A percentile compares a stretch with the other conserved stretches of the same genome.
Evolutionary conservation across 2,329 filamentous ascomycete genomes (phyloP).

Genomic region (Aspergillus fumigatiaffinis): DNA sequence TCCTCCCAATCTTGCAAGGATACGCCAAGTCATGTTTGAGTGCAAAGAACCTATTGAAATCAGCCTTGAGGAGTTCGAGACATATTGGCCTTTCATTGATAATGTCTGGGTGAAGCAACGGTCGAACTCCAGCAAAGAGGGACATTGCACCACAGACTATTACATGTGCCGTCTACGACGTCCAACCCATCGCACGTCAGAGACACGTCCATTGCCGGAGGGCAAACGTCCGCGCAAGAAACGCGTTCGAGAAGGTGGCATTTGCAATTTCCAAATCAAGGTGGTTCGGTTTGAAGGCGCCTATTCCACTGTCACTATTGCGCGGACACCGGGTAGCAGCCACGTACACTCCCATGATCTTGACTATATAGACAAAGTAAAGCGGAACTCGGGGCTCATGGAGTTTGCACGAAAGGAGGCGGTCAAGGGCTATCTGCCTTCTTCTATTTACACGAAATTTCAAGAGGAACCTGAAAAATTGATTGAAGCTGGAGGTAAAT

Average conservation of each 20-base stretch:
- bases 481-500: slow-evolving; percentile 42
- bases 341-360: slow-evolving; percentile 44
- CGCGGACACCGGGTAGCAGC: slow-evolving; percentile 39
- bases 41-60: slow-evolving; percentile 46
- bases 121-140: slow-evolving; percentile 39
- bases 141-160: slow-evolving; percentile 43
- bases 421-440: slow-evolving; percentile 45
- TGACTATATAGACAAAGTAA: slow-evolving; percentile 46
- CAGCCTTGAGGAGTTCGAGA: slow-evolving; percentile 43
- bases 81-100: slow-evolving; percentile 48
- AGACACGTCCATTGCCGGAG: slow-evolving; percentile 40
- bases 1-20: slow-evolving; percentile 41
- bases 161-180: slow-evolving; percentile 46
- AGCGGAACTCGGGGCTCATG: slow-evolving; percentile 47
- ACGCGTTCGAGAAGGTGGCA: slow-evolving; percentile 42
- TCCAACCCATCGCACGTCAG: slow-evolving; percentile 36
- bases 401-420: slow-evolving; percentile 44
- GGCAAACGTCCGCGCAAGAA: slow-evolving; percentile 46
- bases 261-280: slow-evolving; percentile 47
- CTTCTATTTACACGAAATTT: slow-evolving; percentile 48
- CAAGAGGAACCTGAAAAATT: slow-evolving; percentile 44
- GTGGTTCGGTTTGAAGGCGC: slow-evolving; percentile 43
- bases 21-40: slow-evolving; percentile 44
- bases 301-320: slow-evolving; percentile 42
- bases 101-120: slow-evolving; percentile 50